These are phyloP conservation scores for Hippophae gyantsensis DNA, from an alignment of 306 rosid genomes.

Conservation along the genomic window DNA sequence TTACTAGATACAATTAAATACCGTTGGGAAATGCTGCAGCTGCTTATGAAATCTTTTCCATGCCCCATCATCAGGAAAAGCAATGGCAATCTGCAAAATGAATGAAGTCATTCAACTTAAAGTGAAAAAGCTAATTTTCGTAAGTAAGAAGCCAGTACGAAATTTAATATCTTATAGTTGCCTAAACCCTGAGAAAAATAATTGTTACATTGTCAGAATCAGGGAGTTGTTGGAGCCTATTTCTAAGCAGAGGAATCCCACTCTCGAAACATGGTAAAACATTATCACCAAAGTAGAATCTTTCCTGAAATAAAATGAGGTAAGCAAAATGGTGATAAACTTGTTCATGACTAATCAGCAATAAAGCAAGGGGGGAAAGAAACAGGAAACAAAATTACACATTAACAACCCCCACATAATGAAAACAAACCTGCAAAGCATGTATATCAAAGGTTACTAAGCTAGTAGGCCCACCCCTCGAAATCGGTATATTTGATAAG, in stretches of 20 bases:
- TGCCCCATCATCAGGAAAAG: slow-evolving; percentile 98
- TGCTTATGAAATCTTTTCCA: slow-evolving; percentile 95
- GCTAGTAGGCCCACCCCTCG: slow-evolving; percentile 97
- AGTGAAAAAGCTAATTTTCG: neutral
- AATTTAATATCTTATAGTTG: neutral
- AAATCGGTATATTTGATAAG: slow-evolving; percentile 81
- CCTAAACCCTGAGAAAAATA: neutral
- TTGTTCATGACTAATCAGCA: neutral
- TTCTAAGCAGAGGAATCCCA: slow-evolving; percentile 83
- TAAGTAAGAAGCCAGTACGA: neutral
- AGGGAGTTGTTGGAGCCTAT: slow-evolving; percentile 81
- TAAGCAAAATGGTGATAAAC: slow-evolving; percentile 9
- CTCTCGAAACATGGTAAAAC: slow-evolving; percentile 96
- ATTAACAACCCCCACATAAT: slow-evolving; percentile 7
- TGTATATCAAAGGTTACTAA: slow-evolving; percentile 91
- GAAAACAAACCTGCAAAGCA: slow-evolving; percentile 76
- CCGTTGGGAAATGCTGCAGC: slow-evolving; percentile 93
- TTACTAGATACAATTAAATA: slow-evolving; percentile 15
- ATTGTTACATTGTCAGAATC: slow-evolving; percentile 81
- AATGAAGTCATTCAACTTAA: slow-evolving; percentile 10
- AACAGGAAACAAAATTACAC: neutral
- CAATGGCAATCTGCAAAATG: slow-evolving; percentile 60
- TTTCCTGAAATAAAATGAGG: slow-evolving; percentile 47
- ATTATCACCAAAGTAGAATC: slow-evolving; percentile 96
- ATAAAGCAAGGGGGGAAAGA: slow-evolving; percentile 2